Evolutionary conservation across 1,284 basidiomycete genomes (phyloP).

Genomic region (Mrakiaceae sp.): DNA sequence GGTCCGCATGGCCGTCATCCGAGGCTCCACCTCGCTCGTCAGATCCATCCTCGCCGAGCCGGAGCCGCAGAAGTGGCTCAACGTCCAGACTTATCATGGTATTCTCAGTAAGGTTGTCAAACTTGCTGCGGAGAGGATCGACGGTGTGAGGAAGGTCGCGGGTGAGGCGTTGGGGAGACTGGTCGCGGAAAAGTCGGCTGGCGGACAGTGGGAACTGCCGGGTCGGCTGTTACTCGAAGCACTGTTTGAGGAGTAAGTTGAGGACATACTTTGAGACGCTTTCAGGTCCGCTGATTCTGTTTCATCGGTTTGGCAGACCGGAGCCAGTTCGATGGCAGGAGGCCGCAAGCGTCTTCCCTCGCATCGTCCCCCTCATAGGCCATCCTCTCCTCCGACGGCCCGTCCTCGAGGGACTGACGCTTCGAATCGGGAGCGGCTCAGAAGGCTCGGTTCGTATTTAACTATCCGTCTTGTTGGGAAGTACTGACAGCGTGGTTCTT

Average conservation of each 20-base stretch:
- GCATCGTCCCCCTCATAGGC: conserved; percentile 54
- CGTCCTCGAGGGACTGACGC: conserved; percentile 60
- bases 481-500: too few relatives aligned
- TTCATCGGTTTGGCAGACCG: conserved; percentile 10
- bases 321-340: conserved; percentile 48
- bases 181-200: conserved; percentile 32
- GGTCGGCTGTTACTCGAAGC: conserved; percentile 40
- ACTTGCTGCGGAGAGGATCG: conserved; percentile 81
- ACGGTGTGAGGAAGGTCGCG: conserved; percentile 72
- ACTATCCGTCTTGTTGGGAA: not conserved
- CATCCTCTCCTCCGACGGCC: conserved; percentile 48
- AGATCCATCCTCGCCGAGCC: conserved; percentile 19
- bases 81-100: conserved; percentile 47
- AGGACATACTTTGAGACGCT: conserved; percentile 33
- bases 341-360: conserved; percentile 56
- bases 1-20: conserved; percentile 69
- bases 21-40: conserved; percentile 39
- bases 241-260: conserved; percentile 47
- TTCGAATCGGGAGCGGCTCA: conserved; percentile 67
- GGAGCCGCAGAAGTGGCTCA: conserved; percentile 42
- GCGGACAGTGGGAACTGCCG: conserved; percentile 30
- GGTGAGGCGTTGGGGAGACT: conserved; percentile 52
- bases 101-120: conserved; percentile 62
- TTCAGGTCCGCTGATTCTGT: not conserved
- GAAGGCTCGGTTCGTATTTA: conserved; percentile 52